Conservation (phyloP, 306 rosid species). For the Vachellia collinsii region DNA sequence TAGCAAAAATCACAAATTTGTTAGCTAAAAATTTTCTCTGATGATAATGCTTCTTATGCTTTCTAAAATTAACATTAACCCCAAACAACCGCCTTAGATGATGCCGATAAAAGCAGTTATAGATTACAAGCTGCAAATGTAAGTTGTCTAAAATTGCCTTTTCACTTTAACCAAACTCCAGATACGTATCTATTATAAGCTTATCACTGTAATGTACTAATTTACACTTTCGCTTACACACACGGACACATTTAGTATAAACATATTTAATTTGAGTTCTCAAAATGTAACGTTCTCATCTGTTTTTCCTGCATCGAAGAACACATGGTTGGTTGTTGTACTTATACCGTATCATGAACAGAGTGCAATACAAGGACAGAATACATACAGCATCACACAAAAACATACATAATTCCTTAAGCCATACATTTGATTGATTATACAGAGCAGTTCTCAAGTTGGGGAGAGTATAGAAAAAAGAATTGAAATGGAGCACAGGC, state of each 20-base stretch:
- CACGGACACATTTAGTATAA: background rate
- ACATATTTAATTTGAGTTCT: background rate
- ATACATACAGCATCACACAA: background rate
- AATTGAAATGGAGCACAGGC: conserved; percentile 16
- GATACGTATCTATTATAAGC: background rate
- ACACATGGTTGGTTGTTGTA: background rate
- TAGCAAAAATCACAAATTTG: background rate
- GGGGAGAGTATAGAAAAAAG: background rate
- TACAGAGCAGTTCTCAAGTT: conserved; percentile 23
- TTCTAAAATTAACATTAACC: background rate
- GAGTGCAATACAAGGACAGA: conserved; percentile 2
- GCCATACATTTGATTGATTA: conserved; percentile 1
- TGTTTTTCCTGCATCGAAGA: background rate
- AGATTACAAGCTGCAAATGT: background rate
- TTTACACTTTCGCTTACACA: background rate
- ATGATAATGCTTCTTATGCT: background rate
- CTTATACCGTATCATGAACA: background rate
- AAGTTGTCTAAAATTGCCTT: background rate
- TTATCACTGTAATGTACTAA: background rate
- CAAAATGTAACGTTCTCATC: background rate
- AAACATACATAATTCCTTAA: conserved; percentile 29
- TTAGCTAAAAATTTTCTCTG: background rate
- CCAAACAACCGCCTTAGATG: background rate
- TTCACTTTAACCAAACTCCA: background rate
- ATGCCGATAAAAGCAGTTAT: background rate